phyloP scores from a whole-genome alignment of 2,329 filamentous ascomycete species.

The Parafenestella ontariensis region DNA sequence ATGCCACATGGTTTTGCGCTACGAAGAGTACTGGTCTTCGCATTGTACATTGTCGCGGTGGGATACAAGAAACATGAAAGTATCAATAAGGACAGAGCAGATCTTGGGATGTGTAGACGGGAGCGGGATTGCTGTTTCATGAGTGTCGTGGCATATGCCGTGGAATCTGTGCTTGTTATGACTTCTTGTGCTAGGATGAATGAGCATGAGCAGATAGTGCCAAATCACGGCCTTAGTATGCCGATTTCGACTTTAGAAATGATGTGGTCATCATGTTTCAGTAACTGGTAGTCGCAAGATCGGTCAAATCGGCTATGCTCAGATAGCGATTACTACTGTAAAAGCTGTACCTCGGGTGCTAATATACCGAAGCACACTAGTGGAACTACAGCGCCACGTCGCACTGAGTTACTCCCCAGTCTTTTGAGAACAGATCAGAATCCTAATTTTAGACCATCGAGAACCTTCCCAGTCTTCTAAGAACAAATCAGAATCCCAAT shows the following conservation, averaged over 20 bases:
- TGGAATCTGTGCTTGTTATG: neutral
- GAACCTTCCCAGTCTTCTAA: too few relatives aligned
- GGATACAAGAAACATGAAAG: neutral
- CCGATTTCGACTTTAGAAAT: conserved; percentile 4
- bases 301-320: neutral
- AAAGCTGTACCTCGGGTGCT: neutral
- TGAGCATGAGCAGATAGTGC: conserved; percentile 19
- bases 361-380: conserved; percentile 6
- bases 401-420: too few relatives aligned
- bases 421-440: too few relatives aligned
- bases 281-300: too few relatives aligned
- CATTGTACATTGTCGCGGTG: neutral
- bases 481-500: too few relatives aligned
- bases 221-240: conserved; percentile 13
- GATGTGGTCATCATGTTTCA: neutral
- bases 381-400: too few relatives aligned
- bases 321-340: neutral
- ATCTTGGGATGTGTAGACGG: neutral
- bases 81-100: neutral
- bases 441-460: too few relatives aligned
- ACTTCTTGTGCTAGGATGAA: conserved; percentile 9
- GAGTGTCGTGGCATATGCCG: neutral
- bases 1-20: neutral
- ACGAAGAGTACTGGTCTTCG: neutral
- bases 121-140: neutral